Percentiles rank a stretch among this genome's conserved stretches.
These are phyloP conservation scores for Nemania abortiva DNA, from an alignment of 2,329 filamentous ascomycete genomes.

Conservation along the genomic window DNA sequence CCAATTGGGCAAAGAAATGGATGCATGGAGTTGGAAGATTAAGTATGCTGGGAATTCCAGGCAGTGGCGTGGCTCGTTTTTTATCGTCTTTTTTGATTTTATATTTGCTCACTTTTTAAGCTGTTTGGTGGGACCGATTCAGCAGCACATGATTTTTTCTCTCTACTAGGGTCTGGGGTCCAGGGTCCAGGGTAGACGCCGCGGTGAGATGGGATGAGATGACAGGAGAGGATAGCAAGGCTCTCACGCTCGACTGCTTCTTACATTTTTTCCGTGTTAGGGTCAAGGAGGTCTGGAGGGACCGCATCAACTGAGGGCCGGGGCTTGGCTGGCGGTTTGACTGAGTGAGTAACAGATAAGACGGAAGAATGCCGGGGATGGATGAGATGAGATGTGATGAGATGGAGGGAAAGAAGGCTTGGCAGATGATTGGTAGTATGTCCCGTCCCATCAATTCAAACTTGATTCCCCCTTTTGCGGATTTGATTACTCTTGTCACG, in stretches of 20 bases:
- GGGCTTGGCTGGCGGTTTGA: neutral
- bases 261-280: neutral
- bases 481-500: slow-evolving; percentile 6
- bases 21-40: slow-evolving; percentile 30
- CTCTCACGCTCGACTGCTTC: slow-evolving; percentile 6
- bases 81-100: slow-evolving; percentile 1
- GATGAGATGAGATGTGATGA: no score
- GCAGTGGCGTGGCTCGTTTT: slow-evolving; percentile 9
- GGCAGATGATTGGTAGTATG: slow-evolving; percentile 28
- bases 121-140: neutral
- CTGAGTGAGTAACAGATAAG: neutral
- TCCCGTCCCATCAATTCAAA: slow-evolving; percentile 33
- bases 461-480: slow-evolving; percentile 37
- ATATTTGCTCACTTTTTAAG: slow-evolving; percentile 3
- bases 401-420: slow-evolving; percentile 7
- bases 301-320: no score
- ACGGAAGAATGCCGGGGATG: neutral
- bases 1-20: slow-evolving; percentile 24
- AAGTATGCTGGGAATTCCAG: slow-evolving; percentile 6
- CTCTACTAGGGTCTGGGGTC: neutral
- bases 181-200: neutral
- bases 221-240: slow-evolving; percentile 1
- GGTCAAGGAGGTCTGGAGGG: neutral
- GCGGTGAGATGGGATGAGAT: neutral
- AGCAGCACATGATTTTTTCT: slow-evolving; percentile 21